Conservation (phyloP, 2,329 filamentous ascomycete genomes). For the Furcasterigmium furcatum region DNA sequence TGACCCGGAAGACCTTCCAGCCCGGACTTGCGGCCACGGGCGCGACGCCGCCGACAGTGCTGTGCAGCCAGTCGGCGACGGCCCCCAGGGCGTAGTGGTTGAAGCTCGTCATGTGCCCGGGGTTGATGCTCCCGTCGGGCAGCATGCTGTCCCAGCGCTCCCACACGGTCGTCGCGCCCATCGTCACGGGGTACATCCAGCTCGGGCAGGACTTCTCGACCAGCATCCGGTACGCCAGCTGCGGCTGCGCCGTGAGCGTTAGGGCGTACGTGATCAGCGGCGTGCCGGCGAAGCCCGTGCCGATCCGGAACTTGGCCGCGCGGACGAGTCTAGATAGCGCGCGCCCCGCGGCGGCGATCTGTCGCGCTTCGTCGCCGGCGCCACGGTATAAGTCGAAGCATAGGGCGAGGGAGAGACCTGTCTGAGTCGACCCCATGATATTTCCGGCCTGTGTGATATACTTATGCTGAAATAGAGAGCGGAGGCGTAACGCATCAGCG, state of each 20-base stretch:
- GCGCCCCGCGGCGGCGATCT: neutral
- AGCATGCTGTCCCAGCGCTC: slow-evolving; percentile 48
- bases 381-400: slow-evolving; percentile 13
- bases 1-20: slow-evolving; percentile 32
- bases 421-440: slow-evolving; percentile 14
- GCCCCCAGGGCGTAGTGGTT: slow-evolving; percentile 47
- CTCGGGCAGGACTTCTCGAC: slow-evolving; percentile 38
- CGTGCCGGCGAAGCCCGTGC: slow-evolving; percentile 18
- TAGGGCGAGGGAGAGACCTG: slow-evolving; percentile 15
- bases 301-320: slow-evolving; percentile 5
- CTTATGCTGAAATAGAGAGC: slow-evolving; percentile 14
- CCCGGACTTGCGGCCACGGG: slow-evolving; percentile 27
- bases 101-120: slow-evolving; percentile 44
- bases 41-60: slow-evolving; percentile 34
- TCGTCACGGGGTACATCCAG: slow-evolving; percentile 43
- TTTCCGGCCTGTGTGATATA: slow-evolving; percentile 12
- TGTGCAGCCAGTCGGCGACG: slow-evolving; percentile 43
- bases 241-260: slow-evolving; percentile 17
- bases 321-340: neutral
- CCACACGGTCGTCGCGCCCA: slow-evolving; percentile 45
- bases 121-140: slow-evolving; percentile 37
- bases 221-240: slow-evolving; percentile 42
- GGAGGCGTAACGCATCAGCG: neutral
- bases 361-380: neutral
- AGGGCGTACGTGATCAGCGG: slow-evolving; percentile 20